Base-by-base conservation (phyloP, 345 rosid genomes). In the Chamaenerion angustifolium region DNA sequence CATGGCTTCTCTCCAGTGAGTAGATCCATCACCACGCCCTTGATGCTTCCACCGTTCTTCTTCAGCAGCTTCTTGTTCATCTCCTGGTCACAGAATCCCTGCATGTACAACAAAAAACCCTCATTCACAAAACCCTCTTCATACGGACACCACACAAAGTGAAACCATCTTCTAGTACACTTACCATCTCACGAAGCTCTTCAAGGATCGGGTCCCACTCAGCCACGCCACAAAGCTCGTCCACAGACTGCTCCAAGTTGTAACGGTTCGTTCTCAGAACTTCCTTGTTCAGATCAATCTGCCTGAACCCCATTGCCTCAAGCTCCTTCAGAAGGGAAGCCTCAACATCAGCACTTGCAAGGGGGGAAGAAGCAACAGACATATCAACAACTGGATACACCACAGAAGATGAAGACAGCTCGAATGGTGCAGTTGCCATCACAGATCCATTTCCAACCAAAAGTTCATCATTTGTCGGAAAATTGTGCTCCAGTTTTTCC, bases 41-140 rank as follows among this genome's bases (percentile, higher is more conserved):
- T 84, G 72, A 88, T 88, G 62, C 96, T 93, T 61, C 99, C 96
- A 43, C 85, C 76, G 70, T 93, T 85, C 80, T 93, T 93, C 94
- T 76, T 68, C 69, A 93, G 68, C 64, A 93, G 83, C 78, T 64
- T 76, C 80, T 64, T 87, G 84, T 88, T 88, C 64, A 60, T 76
- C 54, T 76, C 81, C n/a, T 58, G 66, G 62, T 93, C 86, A 46
- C 59, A 18, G 64, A 93, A 93, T 27, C 99, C 96, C 96, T 93
- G 78, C 68, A 64, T 40, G 55, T 46, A 50, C 10, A 42, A 1
- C 1, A 4, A 19, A 12, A 2, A 18, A 45, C 42, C 13, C 42
- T 18, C 16, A 6, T 14, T 13, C n/a, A n/a, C n/a, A n/a, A n/a
- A n/a, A n/a, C n/a, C n/a, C n/a, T n/a, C n/a, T n/a, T n/a, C n/a